phyloP scores from a whole-genome alignment of 1,284 basidiomycete genomes.

The Rhodotorula sp. region DNA sequence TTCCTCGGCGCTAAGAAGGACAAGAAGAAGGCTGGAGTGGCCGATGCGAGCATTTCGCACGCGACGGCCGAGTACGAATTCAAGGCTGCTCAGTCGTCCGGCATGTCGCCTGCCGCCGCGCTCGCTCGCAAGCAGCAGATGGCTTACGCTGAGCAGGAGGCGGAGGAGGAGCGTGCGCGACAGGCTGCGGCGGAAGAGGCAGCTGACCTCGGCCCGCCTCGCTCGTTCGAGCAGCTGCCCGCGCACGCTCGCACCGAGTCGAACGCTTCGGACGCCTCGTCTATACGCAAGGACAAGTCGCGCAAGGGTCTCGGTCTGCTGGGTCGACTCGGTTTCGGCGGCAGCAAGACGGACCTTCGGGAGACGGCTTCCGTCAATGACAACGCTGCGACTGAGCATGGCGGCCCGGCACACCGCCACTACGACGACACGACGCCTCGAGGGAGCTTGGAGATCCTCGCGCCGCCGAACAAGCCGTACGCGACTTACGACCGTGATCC shows the following conservation, averaged over 20 bases:
- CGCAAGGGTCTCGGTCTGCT: slow-evolving; percentile 45
- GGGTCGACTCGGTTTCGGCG: slow-evolving; percentile 48
- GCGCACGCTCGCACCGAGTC: slow-evolving; percentile 21
- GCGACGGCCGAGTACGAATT: slow-evolving; percentile 79
- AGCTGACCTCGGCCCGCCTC: slow-evolving; percentile 8
- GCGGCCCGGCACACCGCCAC: not conserved
- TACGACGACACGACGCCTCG: slow-evolving; percentile 20
- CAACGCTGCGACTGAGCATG: slow-evolving; percentile 5
- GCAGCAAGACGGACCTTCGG: slow-evolving; percentile 25
- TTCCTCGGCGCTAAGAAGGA: slow-evolving; percentile 46
- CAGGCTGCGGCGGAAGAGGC: slow-evolving; percentile 36
- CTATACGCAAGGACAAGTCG: slow-evolving; percentile 11
- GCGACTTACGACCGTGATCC: slow-evolving; percentile 20
- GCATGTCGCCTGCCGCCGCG: slow-evolving; percentile 87
- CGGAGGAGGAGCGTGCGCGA: slow-evolving; percentile 53
- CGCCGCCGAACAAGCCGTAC: slow-evolving; percentile 16
- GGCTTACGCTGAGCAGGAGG: slow-evolving; percentile 59
- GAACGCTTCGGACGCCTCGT: slow-evolving; percentile 4
- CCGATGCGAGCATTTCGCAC: slow-evolving; percentile 73
- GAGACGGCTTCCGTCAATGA: slow-evolving; percentile 19
- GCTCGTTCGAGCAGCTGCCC: slow-evolving; percentile 21
- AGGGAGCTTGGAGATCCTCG: slow-evolving; percentile 28
- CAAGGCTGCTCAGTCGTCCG: slow-evolving; percentile 57
- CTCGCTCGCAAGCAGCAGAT: slow-evolving; percentile 75
- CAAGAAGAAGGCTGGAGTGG: slow-evolving; percentile 61